phyloP scores from a whole-genome alignment of 768 basidiomycete species.

The Suillus luteus region DNA sequence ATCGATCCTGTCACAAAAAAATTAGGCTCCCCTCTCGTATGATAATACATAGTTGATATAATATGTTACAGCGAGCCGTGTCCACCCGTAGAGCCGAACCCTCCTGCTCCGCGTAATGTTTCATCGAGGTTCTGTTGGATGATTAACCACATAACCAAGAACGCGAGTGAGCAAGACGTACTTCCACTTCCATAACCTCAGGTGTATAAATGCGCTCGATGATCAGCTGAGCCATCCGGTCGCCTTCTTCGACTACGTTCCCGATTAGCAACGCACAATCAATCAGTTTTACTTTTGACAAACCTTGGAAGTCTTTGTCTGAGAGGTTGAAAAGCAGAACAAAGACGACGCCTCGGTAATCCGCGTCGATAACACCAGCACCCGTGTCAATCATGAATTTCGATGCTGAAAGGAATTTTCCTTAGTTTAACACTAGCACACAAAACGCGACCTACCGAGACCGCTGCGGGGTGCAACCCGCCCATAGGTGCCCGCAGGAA shows the following conservation, averaged over 20 bases:
- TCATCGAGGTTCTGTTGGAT: conserved; percentile 72
- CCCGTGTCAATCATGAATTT: conserved; percentile 99
- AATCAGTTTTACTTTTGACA: conserved; percentile 8
- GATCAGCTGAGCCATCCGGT: conserved; percentile 95
- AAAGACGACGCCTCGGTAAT: conserved; percentile 90
- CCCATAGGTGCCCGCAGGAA: conserved; percentile 92
- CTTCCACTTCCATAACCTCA: conserved; percentile 82
- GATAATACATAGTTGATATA: conserved; percentile 13
- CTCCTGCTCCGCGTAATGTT: conserved; percentile 80
- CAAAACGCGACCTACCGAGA: conserved; percentile 61
- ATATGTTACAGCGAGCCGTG: conserved; percentile 51
- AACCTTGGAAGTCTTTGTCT: conserved; percentile 87
- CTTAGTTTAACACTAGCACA: conserved; percentile 2
- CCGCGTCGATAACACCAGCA: conserved; percentile 95
- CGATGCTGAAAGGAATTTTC: conserved; percentile 56
- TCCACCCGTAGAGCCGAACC: conserved; percentile 96
- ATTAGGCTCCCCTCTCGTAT: not conserved
- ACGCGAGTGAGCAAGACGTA: conserved; percentile 38
- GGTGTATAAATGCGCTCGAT: conserved; percentile 89
- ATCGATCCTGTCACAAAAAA: not conserved
- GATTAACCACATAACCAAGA: conserved; percentile 14
- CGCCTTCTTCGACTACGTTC: conserved; percentile 79
- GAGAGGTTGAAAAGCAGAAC: conserved; percentile 93
- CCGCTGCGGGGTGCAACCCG: conserved; percentile 96
- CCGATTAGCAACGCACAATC: conserved; percentile 5